Conservation (phyloP, 176 grass and related monocot species). For the Zoysia pacifica region DNA sequence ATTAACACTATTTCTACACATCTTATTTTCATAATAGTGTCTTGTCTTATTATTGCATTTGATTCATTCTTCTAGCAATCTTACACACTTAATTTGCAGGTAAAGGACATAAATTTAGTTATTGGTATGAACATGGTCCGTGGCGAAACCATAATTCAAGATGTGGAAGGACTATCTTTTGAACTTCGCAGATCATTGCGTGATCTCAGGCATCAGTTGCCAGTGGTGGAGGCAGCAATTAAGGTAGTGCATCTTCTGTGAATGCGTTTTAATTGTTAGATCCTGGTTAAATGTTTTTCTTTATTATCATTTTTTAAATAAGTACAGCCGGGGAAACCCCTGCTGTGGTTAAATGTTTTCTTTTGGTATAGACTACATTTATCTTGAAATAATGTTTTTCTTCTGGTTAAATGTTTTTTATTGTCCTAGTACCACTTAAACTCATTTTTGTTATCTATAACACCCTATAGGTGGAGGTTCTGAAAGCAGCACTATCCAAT, state of each 20-base stretch:
- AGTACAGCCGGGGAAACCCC: too few species aligned
- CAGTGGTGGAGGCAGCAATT: slow-evolving; percentile 72
- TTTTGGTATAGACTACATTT: not conserved
- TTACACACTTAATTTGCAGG: slow-evolving; percentile 47
- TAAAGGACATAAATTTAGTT: slow-evolving; percentile 92
- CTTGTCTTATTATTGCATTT: slow-evolving; percentile 22
- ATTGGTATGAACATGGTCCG: slow-evolving; percentile 70
- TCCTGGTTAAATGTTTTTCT: slow-evolving; percentile 20
- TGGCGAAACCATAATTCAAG: slow-evolving; percentile 95
- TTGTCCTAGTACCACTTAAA: not conserved
- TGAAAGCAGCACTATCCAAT: slow-evolving; percentile 93
- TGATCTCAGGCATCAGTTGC: slow-evolving; percentile 87
- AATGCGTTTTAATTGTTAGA: slow-evolving; percentile 27
- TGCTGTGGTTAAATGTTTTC: slow-evolving; percentile 14
- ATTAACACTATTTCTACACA: slow-evolving; percentile 4
- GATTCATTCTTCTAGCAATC: slow-evolving; percentile 26
- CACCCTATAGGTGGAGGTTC: slow-evolving; percentile 67
- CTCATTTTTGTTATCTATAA: slow-evolving; percentile 22
- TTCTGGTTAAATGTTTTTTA: slow-evolving; percentile 18
- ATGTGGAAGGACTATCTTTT: slow-evolving; percentile 85
- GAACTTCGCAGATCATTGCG: slow-evolving; percentile 77
- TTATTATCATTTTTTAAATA: not conserved
- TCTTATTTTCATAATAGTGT: not conserved
- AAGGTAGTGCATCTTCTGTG: slow-evolving; percentile 58
- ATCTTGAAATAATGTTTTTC: not conserved